A percentile compares a stretch with the other conserved stretches of the same genome.
Evolutionary conservation across 73 alveolate genomes (phyloP).

Genomic region (Tetrahymena borealis): DNA sequence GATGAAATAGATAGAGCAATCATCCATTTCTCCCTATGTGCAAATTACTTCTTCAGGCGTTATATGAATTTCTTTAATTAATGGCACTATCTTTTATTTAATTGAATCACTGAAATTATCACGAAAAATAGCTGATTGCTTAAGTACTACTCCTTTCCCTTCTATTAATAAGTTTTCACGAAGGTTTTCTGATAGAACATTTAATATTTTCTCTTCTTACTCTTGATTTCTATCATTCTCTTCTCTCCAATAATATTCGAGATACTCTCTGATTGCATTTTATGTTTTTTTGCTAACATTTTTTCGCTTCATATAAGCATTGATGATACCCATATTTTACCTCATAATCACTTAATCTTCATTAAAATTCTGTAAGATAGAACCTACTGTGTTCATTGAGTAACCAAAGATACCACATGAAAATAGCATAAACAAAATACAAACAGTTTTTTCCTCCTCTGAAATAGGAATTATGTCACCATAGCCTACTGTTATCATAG

Average conservation of each 20-base stretch:
- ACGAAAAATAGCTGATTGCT: background rate
- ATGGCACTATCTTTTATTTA: background rate
- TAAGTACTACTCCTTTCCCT: slow-evolving; percentile 1
- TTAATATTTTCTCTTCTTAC: slow-evolving; percentile 6
- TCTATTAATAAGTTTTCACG: slow-evolving; percentile 18
- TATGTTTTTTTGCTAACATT: slow-evolving; percentile 51
- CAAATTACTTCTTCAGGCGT: slow-evolving; percentile 18
- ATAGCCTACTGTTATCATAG: slow-evolving; percentile 1
- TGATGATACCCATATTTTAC: slow-evolving; percentile 48
- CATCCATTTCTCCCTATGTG: slow-evolving; percentile 1
- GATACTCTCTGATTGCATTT: slow-evolving; percentile 57
- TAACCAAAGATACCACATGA: background rate
- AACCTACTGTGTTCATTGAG: background rate
- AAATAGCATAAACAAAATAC: background rate
- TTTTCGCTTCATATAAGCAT: slow-evolving; percentile 56
- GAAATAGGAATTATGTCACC: background rate
- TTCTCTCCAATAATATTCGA: slow-evolving; percentile 51
- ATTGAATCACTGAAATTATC: slow-evolving; percentile 14
- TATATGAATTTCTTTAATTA: slow-evolving; percentile 13
- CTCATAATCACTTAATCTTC: slow-evolving; percentile 35
- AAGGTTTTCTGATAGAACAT: slow-evolving; percentile 5
- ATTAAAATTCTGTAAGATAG: background rate
- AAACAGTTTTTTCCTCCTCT: background rate
- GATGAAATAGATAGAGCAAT: slow-evolving; percentile 18
- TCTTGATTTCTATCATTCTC: slow-evolving; percentile 13